Conservation (phyloP, 306 rosid species). For the Quercus bicolor region DNA sequence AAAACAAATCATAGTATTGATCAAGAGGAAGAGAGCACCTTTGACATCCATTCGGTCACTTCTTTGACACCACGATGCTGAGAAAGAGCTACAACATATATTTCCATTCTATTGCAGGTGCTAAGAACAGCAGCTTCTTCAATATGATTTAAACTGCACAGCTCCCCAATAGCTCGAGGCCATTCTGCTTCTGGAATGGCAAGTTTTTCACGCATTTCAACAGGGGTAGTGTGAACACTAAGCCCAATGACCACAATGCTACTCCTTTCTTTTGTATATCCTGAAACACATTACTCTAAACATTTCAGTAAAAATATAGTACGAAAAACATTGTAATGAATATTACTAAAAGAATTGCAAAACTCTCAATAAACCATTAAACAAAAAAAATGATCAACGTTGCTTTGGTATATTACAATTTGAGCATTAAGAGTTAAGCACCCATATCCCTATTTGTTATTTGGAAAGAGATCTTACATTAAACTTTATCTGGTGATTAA, state of each 20-base stretch:
- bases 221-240: conserved; percentile 93
- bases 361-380: not conserved
- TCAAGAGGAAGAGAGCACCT: conserved; percentile 37
- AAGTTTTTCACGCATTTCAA: conserved; percentile 97
- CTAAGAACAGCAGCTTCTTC: conserved; percentile 99
- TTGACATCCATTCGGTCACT: conserved; percentile 98
- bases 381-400: not conserved
- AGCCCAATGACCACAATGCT: conserved; percentile 94
- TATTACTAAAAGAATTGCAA: not conserved
- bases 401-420: not conserved
- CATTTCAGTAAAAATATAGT: not conserved
- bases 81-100: conserved; percentile 92
- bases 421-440: not conserved
- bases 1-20: not conserved
- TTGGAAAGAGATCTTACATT: not conserved
- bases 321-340: not conserved
- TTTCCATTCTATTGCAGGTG: conserved; percentile 99
- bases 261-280: conserved; percentile 95
- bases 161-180: conserved; percentile 96
- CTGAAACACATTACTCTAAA: conserved; percentile 25
- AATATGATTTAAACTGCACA: conserved; percentile 83
- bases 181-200: conserved; percentile 99
- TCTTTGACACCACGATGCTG: conserved; percentile 99
- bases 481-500: not conserved
- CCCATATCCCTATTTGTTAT: not conserved